These are phyloP conservation scores for Aspergillus sp. DNA, from an alignment of 2,329 filamentous ascomycete species.

Conservation along the genomic window DNA sequence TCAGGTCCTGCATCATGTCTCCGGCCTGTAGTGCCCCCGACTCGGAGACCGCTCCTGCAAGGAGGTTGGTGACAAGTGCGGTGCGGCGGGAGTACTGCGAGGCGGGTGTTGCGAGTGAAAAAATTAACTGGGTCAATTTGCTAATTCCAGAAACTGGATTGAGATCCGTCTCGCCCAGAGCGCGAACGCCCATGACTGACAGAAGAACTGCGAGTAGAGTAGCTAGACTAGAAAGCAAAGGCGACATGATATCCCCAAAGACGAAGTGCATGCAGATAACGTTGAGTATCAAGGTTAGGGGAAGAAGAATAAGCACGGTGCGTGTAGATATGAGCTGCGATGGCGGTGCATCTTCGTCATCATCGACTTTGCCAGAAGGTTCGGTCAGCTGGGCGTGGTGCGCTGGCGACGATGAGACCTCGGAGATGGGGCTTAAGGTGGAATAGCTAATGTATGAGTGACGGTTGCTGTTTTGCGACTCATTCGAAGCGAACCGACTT, in stretches of 20 bases:
- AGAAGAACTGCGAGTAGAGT: conserved; percentile 76
- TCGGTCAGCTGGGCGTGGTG: conserved; percentile 1
- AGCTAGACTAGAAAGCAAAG: conserved; percentile 69
- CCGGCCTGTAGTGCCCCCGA: conserved; percentile 88
- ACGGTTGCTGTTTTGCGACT: conserved; percentile 9
- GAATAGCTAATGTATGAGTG: conserved; percentile 28
- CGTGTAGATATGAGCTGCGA: conserved; percentile 73
- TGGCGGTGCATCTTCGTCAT: conserved; percentile 72
- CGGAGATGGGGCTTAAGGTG: conserved; percentile 17
- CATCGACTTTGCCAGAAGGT: conserved; percentile 13
- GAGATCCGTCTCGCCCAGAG: conserved; percentile 77
- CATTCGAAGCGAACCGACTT: conserved; percentile 20
- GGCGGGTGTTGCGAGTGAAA: conserved; percentile 81
- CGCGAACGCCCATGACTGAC: conserved; percentile 61
- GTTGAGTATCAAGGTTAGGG: conserved; percentile 73
- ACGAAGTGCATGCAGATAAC: conserved; percentile 74
- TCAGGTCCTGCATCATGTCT: conserved; percentile 94
- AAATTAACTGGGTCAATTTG: conserved; percentile 93
- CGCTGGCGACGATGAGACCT: conserved; percentile 13
- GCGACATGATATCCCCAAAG: conserved; percentile 77
- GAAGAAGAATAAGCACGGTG: conserved; percentile 69
- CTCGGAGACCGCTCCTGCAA: conserved; percentile 84
- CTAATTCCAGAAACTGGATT: conserved; percentile 96
- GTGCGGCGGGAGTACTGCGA: conserved; percentile 70
- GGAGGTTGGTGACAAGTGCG: conserved; percentile 88